Conservation (phyloP, 176 grass and related monocot species). For the Pharus latifolius region DNA sequence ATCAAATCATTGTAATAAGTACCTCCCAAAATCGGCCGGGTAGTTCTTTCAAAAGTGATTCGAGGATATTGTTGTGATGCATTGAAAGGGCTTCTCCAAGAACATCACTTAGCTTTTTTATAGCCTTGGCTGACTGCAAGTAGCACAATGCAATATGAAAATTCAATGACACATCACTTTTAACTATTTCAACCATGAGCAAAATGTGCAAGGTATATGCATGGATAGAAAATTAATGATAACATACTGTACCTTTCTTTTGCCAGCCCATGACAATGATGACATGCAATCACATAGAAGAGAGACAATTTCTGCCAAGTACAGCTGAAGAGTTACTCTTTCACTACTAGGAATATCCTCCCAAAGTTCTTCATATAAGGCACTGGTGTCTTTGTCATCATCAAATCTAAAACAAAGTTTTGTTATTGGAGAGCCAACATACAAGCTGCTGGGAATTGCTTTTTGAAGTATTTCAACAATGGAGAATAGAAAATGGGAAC, state of each 20-base stretch:
- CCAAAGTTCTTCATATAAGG: constrained; percentile 90
- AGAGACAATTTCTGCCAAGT: constrained; percentile 68
- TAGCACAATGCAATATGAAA: constrained; percentile 8
- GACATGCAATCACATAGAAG: constrained; percentile 79
- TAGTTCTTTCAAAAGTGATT: constrained; percentile 79
- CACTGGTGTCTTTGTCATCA: constrained; percentile 85
- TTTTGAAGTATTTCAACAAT: neutral
- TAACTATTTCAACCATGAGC: neutral
- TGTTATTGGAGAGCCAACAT: neutral
- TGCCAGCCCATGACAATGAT: constrained; percentile 82
- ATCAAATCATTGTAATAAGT: neutral
- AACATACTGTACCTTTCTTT: constrained; percentile 74
- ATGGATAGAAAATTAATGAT: constrained; percentile 12
- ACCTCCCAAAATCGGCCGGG: constrained; percentile 96
- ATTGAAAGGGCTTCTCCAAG: constrained; percentile 63
- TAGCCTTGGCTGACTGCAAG: constrained; percentile 90
- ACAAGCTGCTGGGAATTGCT: neutral
- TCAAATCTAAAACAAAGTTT: constrained; percentile 63
- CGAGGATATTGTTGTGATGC: constrained; percentile 63
- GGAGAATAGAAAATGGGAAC: too few relatives aligned
- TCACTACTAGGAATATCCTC: constrained; percentile 87
- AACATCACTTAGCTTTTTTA: constrained; percentile 64
- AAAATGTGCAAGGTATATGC: constrained; percentile 3
- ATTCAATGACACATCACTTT: constrained; percentile 4
- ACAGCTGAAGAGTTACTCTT: constrained; percentile 81